phyloP scores from a whole-genome alignment of 2,329 filamentous ascomycete species.

The Aspergillus puulaauensis region DNA sequence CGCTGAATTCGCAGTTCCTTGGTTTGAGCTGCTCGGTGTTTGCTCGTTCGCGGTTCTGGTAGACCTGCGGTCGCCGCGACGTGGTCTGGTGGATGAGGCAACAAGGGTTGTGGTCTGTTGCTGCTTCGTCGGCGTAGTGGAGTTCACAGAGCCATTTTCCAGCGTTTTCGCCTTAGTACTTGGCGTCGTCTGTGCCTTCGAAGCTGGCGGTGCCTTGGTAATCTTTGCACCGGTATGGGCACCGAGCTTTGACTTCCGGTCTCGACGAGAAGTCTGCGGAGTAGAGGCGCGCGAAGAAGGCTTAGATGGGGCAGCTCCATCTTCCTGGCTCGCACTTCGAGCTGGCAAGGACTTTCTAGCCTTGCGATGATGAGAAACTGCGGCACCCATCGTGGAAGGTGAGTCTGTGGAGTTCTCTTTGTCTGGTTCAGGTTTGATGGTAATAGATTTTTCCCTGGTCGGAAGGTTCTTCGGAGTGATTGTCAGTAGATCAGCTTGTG shows the following conservation, averaged over 20 bases:
- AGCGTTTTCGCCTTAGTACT: conserved; percentile 1
- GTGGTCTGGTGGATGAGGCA: conserved; percentile 7
- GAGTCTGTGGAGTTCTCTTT: conserved; percentile 3
- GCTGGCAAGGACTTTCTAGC: conserved; percentile 19
- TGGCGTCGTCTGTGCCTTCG: neutral
- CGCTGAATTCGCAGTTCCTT: neutral
- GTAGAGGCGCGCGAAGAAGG: conserved; percentile 12
- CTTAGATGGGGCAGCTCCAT: conserved; percentile 1
- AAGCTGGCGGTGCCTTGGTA: conserved; percentile 6
- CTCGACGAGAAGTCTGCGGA: conserved; percentile 11
- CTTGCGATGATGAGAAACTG: conserved; percentile 9
- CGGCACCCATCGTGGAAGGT: conserved; percentile 4
- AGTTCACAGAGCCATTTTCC: neutral
- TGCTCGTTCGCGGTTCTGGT: neutral
- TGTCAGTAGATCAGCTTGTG: conserved; percentile 6
- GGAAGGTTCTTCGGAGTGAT: conserved; percentile 13
- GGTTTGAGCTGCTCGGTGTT: neutral
- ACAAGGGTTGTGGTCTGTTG: conserved; percentile 5
- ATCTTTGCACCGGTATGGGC: conserved; percentile 2
- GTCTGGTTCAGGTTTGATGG: conserved; percentile 9
- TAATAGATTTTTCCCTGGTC: conserved; percentile 11
- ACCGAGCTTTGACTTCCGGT: conserved; percentile 11
- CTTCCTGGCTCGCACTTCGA: conserved; percentile 12
- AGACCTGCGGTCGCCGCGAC: conserved; percentile 16
- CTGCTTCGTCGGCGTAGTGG: conserved; percentile 9